Conservation (phyloP, 1,284 basidiomycete species). For the Inonotus hispidus region DNA sequence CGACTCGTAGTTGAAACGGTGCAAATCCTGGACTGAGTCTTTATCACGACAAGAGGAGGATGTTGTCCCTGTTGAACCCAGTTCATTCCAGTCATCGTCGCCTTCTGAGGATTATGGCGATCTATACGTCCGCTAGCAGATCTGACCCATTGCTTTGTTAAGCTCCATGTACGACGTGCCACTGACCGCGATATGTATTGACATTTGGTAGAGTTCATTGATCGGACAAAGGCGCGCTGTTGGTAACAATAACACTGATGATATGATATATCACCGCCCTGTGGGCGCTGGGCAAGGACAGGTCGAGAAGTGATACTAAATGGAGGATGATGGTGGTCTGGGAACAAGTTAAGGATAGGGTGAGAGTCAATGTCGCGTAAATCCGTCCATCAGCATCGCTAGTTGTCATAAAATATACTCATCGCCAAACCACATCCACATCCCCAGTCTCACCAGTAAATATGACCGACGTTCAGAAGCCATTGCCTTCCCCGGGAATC, state of each 20-base stretch:
- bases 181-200: neutral
- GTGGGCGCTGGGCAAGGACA: too few relatives aligned
- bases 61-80: conserved; percentile 5
- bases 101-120: neutral
- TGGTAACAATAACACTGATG: too few relatives aligned
- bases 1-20: conserved; percentile 12
- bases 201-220: too few relatives aligned
- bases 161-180: neutral
- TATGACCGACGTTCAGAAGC: conserved; percentile 30
- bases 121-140: neutral
- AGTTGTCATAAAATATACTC: neutral
- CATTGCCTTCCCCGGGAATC: conserved; percentile 37
- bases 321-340: neutral
- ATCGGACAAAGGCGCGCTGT: too few relatives aligned
- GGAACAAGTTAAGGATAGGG: too few relatives aligned
- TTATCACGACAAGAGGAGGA: conserved; percentile 11
- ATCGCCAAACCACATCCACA: neutral
- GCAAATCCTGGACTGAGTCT: conserved; percentile 20
- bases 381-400: neutral
- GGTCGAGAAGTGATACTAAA: neutral
- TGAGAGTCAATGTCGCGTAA: neutral
- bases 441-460: neutral
- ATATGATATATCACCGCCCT: too few relatives aligned
- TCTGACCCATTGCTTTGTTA: neutral
- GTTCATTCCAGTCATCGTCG: conserved; percentile 11